Percentiles rank a stretch among this genome's conserved stretches.
Conservation (phyloP, 805 yeast species). For the Wickerhamiella australiensis region DNA sequence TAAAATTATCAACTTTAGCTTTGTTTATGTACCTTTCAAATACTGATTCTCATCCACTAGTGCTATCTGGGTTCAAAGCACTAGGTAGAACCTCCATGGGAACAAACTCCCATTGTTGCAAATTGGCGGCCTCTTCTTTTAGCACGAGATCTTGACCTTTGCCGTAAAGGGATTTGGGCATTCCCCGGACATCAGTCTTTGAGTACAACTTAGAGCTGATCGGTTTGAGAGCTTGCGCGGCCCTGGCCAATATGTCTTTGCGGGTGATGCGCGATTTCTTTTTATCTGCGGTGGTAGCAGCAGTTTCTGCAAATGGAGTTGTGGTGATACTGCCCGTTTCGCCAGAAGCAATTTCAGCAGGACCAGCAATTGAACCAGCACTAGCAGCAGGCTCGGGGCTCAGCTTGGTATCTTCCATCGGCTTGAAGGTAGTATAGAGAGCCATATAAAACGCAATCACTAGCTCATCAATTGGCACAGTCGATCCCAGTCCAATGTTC, state of each 20-base stretch:
- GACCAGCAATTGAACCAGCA: not conserved
- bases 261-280: constrained; percentile 15
- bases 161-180: constrained; percentile 9
- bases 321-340: not conserved
- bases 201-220: constrained; percentile 14
- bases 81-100: constrained; percentile 1
- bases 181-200: constrained; percentile 14
- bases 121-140: not conserved
- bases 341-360: too few species aligned
- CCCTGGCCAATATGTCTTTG: constrained; percentile 19
- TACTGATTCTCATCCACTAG: too few species aligned
- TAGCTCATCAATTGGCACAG: constrained; percentile 61
- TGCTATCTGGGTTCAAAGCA: not conserved
- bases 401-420: not conserved
- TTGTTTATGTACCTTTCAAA: not conserved
- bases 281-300: not conserved
- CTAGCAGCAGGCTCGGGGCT: not conserved
- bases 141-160: not conserved
- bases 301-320: not conserved
- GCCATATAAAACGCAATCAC: constrained; percentile 48
- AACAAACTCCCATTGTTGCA: not conserved
- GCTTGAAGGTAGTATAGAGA: constrained; percentile 27
- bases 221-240: constrained; percentile 19
- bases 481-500: constrained; percentile 73
- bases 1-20: not conserved